phyloP scores from a whole-genome alignment of 75 land plant species.

The Isoetes taiwanensis region DNA sequence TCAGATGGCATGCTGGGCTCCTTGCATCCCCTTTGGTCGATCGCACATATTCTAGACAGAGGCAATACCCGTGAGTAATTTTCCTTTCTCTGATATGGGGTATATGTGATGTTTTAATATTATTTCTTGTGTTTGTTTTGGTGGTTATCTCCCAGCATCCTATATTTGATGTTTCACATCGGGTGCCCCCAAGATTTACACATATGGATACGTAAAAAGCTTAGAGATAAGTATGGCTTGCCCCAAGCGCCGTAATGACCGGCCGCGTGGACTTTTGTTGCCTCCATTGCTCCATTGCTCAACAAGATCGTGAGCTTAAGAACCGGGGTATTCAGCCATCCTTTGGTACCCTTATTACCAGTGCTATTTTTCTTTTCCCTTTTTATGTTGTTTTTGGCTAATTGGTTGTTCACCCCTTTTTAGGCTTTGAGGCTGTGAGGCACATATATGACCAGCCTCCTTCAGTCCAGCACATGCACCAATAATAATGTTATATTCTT shows the following conservation, averaged over 20 bases:
- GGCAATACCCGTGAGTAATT: conserved; percentile 24
- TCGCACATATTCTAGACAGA: conserved; percentile 24
- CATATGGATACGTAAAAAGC: conserved; percentile 24
- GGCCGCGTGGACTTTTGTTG: conserved; percentile 44
- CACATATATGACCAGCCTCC: no score
- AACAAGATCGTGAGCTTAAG: conserved; percentile 45
- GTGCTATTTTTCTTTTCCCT: no score
- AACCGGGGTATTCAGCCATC: conserved; percentile 28
- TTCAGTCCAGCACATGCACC: no score
- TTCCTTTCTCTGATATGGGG: background rate
- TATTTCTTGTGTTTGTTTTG: conserved; percentile 8
- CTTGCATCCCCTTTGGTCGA: conserved; percentile 26
- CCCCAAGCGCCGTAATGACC: conserved; percentile 31
- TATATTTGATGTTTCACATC: conserved; percentile 9
- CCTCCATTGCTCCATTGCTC: conserved; percentile 41
- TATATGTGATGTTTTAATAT: background rate
- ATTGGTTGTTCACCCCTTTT: no score
- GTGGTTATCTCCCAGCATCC: conserved; percentile 10
- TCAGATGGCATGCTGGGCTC: conserved; percentile 27
- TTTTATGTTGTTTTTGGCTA: no score
- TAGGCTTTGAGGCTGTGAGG: no score
- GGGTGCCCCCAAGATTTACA: conserved; percentile 24
- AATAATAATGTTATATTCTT: no score
- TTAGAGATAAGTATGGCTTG: conserved; percentile 29
- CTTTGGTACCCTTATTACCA: conserved; percentile 18